Evolutionary conservation across 345 rosid genomes (phyloP).

Genomic region (Passiflora organensis): DNA sequence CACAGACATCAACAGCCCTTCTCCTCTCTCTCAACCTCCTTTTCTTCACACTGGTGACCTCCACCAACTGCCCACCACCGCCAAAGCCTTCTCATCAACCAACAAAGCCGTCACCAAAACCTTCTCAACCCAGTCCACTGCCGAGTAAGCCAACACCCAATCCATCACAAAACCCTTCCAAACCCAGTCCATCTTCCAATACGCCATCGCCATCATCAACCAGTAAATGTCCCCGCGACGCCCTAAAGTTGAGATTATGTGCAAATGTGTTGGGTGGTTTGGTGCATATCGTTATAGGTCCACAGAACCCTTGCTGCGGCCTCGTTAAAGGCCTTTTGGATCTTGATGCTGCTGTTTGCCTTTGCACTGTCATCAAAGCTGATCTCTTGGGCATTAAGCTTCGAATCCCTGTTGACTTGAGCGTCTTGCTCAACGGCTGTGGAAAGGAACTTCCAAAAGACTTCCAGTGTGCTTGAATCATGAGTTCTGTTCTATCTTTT

Average conservation of each 20-base stretch:
- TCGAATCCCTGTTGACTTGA: constrained; percentile 48
- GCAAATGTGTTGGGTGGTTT: constrained; percentile 41
- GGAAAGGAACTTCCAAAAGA: constrained; percentile 60
- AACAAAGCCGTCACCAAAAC: constrained; percentile 7
- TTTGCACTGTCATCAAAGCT: constrained; percentile 74
- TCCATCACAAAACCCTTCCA: constrained; percentile 12
- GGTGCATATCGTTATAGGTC: constrained; percentile 43
- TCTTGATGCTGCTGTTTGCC: constrained; percentile 76
- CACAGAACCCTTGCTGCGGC: constrained; percentile 55
- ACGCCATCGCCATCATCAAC: too few relatives aligned
- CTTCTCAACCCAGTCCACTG: not conserved
- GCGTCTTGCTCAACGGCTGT: constrained; percentile 60
- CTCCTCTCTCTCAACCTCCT: constrained; percentile 54
- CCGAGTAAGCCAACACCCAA: constrained; percentile 14
- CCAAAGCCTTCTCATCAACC: too few relatives aligned
- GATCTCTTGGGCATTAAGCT: constrained; percentile 53
- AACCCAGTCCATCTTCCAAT: constrained; percentile 21
- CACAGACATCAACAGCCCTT: constrained; percentile 34
- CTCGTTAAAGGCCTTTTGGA: constrained; percentile 48
- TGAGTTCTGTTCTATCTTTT: too few relatives aligned
- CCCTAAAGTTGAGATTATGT: constrained; percentile 65
- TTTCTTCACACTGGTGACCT: constrained; percentile 53
- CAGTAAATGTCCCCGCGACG: constrained; percentile 56
- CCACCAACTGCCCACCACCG: constrained; percentile 43
- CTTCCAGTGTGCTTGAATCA: constrained; percentile 46